Percentiles rank a stretch among this genome's conserved stretches.
phyloP scores from a whole-genome alignment of 2,329 filamentous ascomycete species.

The Hypoxylon sp. region DNA sequence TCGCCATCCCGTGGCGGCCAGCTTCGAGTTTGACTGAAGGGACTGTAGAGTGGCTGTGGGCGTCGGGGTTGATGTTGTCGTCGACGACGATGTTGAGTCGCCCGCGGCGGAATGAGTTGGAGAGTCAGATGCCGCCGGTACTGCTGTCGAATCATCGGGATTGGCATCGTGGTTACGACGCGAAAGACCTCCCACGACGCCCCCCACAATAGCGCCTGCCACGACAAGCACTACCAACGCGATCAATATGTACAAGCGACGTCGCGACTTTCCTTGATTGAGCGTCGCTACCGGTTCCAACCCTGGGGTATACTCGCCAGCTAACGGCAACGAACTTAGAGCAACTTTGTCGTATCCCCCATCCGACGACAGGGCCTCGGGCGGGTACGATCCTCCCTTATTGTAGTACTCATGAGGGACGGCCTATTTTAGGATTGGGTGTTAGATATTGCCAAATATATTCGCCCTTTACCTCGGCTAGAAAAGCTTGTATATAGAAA shows the following conservation, averaged over 20 bases:
- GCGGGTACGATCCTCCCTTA: neutral
- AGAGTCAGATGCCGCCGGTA: neutral
- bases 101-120: neutral
- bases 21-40: constrained; percentile 14
- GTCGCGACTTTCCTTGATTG: constrained; percentile 2
- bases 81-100: constrained; percentile 1
- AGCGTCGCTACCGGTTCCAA: constrained; percentile 4
- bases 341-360: neutral
- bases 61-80: neutral
- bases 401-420: constrained; percentile 8
- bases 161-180: neutral
- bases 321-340: neutral
- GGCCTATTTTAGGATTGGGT: neutral
- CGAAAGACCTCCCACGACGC: constrained; percentile 15
- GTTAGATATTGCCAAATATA: neutral
- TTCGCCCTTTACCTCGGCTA: neutral
- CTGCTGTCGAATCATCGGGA: neutral
- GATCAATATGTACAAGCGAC: constrained; percentile 6
- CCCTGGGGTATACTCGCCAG: constrained; percentile 1
- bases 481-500: neutral
- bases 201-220: constrained; percentile 8
- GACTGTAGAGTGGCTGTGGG: constrained; percentile 10
- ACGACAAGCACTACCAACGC: constrained; percentile 5
- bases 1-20: constrained; percentile 18
- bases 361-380: neutral